A percentile compares a stretch with the other conserved stretches of the same genome.
phyloP scores from a whole-genome alignment of 2,329 filamentous ascomycete species.

The Helotiales sp. region DNA sequence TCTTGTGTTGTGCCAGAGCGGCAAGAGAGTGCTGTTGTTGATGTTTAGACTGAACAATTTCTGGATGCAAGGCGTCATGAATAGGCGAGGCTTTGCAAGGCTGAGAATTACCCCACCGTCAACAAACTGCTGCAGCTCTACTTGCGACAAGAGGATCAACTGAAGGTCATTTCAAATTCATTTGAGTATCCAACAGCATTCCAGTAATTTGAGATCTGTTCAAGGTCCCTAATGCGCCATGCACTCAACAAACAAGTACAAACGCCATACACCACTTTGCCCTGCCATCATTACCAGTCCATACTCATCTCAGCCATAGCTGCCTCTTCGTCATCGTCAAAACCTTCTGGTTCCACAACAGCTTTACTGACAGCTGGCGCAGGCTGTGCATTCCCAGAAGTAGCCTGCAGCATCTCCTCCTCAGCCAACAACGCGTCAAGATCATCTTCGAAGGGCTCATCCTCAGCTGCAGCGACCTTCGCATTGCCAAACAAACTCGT shows the following conservation, averaged over 20 bases:
- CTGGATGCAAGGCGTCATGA: slow-evolving; percentile 1
- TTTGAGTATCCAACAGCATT: background rate
- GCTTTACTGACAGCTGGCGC: slow-evolving; percentile 19
- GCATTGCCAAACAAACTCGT: slow-evolving; percentile 29
- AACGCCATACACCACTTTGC: slow-evolving; percentile 6
- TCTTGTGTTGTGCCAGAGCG: background rate
- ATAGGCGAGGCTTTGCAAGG: slow-evolving; percentile 11
- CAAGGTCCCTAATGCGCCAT: background rate
- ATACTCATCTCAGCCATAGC: slow-evolving; percentile 65
- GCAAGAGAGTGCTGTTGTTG: background rate
- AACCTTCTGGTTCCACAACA: slow-evolving; percentile 35
- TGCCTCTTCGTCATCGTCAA: slow-evolving; percentile 49
- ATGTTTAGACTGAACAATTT: background rate
- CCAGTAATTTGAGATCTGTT: background rate
- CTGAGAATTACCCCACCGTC: slow-evolving; percentile 15
- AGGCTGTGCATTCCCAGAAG: slow-evolving; percentile 14
- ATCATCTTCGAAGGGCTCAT: slow-evolving; percentile 30
- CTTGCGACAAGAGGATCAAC: background rate
- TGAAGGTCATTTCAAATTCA: background rate
- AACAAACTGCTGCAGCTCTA: background rate
- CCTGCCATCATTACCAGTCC: slow-evolving; percentile 16
- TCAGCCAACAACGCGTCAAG: slow-evolving; percentile 31
- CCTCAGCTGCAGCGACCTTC: slow-evolving; percentile 24
- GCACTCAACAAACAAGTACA: background rate
- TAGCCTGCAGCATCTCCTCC: slow-evolving; percentile 29